Evolutionary conservation across 441 rosid species (phyloP), one percentile per base, ranked within the genome.

Genomic region (Gossypium davidsonii): DNA sequence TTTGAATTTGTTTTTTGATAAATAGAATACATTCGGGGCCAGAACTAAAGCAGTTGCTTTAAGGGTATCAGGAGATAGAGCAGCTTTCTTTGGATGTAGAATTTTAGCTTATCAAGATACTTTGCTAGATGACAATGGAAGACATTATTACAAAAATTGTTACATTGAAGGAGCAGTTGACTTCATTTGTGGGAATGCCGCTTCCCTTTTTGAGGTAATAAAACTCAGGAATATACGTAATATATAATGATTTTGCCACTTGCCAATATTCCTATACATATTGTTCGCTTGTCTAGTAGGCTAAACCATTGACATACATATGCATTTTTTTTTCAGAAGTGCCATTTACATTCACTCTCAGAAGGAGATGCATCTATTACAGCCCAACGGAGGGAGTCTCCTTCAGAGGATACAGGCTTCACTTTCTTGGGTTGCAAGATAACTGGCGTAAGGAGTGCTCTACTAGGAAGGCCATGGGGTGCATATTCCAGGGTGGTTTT

Each of bases 391-490:
- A 79, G 90, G 34, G 83, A 75, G 67, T 87, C 85, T 78, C 61
- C 86, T 57, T 82, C 84, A 4, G 85, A 87, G 67, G 81, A 83
- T 73, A 84, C 93, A 0, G 90, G 91, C 11, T 89, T 87, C 81
- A 84, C 87, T 6, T 89, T 85, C 70, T 78, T 87, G 56, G 80
- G 77, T 12, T 87, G 93, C 85, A 82, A 73, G 83, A 81, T 89
- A 17, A 89, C 93, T 0, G 88, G 91, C 2, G 85, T 86, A 1
- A 85, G 87, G 20, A 87, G 85, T 1, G 85, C 87, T 20, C 83
- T 81, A 76, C 52, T 86, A 51, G 93, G 91, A 55, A 79, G 93
- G 81, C 90, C 93, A 10, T 86, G 93, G 91, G 93, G 90, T 25
- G 74, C 79, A 73, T 86, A 83, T 79, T 86, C 90, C 9, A 85